Evolutionary conservation across 1,139 yeast species (phyloP).

Genomic region (Debaryomyces sp.): DNA sequence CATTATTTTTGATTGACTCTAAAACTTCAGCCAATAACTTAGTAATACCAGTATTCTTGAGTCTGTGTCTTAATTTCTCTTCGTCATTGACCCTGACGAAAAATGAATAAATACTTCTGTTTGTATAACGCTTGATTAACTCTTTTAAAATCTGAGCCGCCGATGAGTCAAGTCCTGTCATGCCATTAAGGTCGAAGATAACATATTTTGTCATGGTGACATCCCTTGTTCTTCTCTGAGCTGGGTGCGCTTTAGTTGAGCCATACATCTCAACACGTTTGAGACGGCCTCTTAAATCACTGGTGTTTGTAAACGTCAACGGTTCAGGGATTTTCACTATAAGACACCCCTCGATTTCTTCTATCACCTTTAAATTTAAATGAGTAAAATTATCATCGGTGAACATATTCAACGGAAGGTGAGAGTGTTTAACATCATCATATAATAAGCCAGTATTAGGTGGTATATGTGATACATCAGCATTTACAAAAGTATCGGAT

Average conservation of each 20-base stretch:
- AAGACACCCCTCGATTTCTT: conserved; percentile 83
- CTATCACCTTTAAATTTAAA: conserved; percentile 48
- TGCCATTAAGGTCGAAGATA: conserved; percentile 83
- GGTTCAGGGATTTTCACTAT: conserved; percentile 93
- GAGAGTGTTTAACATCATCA: background rate
- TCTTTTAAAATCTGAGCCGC: conserved; percentile 77
- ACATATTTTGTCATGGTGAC: conserved; percentile 62
- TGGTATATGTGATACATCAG: conserved; percentile 51
- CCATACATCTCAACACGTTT: conserved; percentile 84
- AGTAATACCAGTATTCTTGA: conserved; percentile 36
- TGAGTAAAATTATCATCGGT: conserved; percentile 40
- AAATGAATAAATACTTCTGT: conserved; percentile 60
- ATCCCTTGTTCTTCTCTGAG: conserved; percentile 59
- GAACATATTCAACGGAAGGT: conserved; percentile 32
- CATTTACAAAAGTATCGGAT: conserved; percentile 74
- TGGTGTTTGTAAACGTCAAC: conserved; percentile 86
- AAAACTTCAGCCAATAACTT: conserved; percentile 30
- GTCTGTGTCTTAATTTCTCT: conserved; percentile 30
- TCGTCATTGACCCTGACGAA: conserved; percentile 64
- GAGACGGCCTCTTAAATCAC: conserved; percentile 75
- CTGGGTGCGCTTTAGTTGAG: conserved; percentile 83
- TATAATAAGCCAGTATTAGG: background rate
- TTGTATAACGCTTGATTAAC: conserved; percentile 56
- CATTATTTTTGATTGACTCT: conserved; percentile 29
- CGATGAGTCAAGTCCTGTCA: conserved; percentile 85